Evolutionary conservation across 1,284 basidiomycete genomes (phyloP).

Genomic region (Stereum hirsutum): DNA sequence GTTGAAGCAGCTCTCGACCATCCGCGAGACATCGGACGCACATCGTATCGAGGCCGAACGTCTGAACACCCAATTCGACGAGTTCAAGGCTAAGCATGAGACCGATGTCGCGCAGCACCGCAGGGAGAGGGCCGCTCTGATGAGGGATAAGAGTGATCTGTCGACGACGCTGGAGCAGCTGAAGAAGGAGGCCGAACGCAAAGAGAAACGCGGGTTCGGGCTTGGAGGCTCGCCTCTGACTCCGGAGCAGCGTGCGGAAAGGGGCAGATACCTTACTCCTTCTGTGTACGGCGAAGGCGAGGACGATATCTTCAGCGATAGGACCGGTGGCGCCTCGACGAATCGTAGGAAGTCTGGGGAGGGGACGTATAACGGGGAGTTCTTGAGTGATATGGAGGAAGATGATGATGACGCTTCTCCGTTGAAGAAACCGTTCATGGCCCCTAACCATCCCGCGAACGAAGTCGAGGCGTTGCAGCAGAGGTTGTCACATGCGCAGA

Average conservation of each 20-base stretch:
- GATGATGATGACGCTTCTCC: conserved; percentile 57
- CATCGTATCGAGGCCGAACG: conserved; percentile 85
- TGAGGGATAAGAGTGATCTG: conserved; percentile 88
- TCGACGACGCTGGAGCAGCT: conserved; percentile 72
- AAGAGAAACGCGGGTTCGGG: conserved; percentile 46
- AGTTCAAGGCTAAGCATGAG: conserved; percentile 85
- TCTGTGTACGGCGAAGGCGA: conserved; percentile 48
- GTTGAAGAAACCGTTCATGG: conserved; percentile 48
- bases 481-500: conserved; percentile 72
- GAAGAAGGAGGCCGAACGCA: conserved; percentile 60
- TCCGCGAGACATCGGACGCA: conserved; percentile 74
- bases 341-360: conserved; percentile 51
- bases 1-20: conserved; percentile 61
- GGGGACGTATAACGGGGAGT: conserved; percentile 43
- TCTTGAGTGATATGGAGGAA: conserved; percentile 42
- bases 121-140: conserved; percentile 79
- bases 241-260: conserved; percentile 40
- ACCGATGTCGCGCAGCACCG: conserved; percentile 88
- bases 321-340: conserved; percentile 46
- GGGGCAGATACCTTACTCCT: conserved; percentile 49
- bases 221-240: conserved; percentile 59
- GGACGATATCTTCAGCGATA: conserved; percentile 65
- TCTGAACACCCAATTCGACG: conserved; percentile 54
- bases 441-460: conserved; percentile 65
- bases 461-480: conserved; percentile 76